Evolutionary conservation across 768 basidiomycete genomes (phyloP), one percentile per base, ranked within the genome.

Genomic region (Russula brevipes): DNA sequence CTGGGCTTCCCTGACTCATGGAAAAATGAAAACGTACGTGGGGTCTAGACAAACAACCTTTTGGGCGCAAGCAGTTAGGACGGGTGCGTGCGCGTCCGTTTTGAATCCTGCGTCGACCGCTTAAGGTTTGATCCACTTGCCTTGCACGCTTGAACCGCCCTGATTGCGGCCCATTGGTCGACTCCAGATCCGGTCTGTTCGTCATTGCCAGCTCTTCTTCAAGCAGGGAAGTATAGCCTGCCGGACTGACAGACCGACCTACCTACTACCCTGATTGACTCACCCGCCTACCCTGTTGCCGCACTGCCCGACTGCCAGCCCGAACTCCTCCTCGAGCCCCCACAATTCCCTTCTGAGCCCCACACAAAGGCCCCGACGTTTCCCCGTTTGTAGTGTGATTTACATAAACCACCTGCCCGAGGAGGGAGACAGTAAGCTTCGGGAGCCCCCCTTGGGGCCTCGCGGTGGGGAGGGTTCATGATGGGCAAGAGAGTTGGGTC

Each of bases 1-100:
- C 36, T 54, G 47, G 54, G 46, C 56, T 63, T 63, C 62, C 57
- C 51, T 63, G 61, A 58, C 61, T 57, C 61, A 24, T 57, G 61
- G 56, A 41, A 57, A 36, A 38, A 44, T 19, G 8, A 49, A 31
- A 54, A 24, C 24, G 24, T 24, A 24, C 24, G 39, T 8, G 49
- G 19, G 54, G 61, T 62, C 61, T 62, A 62, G 61, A 57, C 19
- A 49, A 19, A 5, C 5, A 24, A 24, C 24, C 33, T 24, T 10
- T 44, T 53, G 59, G 59, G 59, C 59, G 52, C 59, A 60, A 60
- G 42, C 42, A 59, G 38, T 1, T 10, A 19, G 39, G 30, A n/a
- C 19, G 30, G 49, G 24, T 10, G 36, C 2, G 49, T 41, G 52
- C 24, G 19, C 35, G 19, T 50, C 51, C 19, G 17, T 14, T 54